Base-by-base conservation (phyloP, 2,329 filamentous ascomycete species). In the Pseudogymnoascus sp. region DNA sequence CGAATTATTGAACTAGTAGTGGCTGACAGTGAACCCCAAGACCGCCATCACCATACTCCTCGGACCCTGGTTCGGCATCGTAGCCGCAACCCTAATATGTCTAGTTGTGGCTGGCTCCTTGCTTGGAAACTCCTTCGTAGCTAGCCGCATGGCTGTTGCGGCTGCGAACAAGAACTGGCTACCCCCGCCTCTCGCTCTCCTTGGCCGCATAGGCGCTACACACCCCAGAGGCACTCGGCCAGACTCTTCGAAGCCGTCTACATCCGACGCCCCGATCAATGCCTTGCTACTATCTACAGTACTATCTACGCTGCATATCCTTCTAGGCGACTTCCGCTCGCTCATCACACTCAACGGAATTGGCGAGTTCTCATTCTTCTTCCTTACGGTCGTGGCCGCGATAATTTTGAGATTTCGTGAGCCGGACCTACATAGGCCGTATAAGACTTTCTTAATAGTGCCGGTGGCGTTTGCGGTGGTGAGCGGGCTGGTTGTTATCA, bases 341-440 rank as follows among this genome's bases (percentile, higher is more conserved):
- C 78, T 88, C 0, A 69, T 88, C 9, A 87, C 84, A 0, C 85
- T 85, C 66, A 84, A 84, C 61, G 83, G 83, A 0, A 73, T 85
- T 3, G 82, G 81, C 12, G 82, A 85, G 68, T 87, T 84, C 70
- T 80, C 84, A 0, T 88, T 87, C 72, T 87, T 87, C 74, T 85
- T 87, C 68, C 76, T 86, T 31, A 84, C 84, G 0, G 84, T 87
- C 0, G 68, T 86, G 0, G 85, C 84, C 0, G 80, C 83, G 1
- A 75, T 87, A 8, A 73, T 86, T 14, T 72, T 88, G 46, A 79
- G 85, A 11, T 79, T 78, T 63, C 78, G 82, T 1, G 83, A 87
- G 69, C 85, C 84, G 0, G 71, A 74, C 0, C 74, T 88, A 2
- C 67, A 75, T 0, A 73, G 85, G 9, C 84, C 85, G 0, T 88